Evolutionary conservation across 78 protist genomes (phyloP), one percentile per base, ranked within the genome.

Genomic region (Dictyostelium firmibasis): DNA sequence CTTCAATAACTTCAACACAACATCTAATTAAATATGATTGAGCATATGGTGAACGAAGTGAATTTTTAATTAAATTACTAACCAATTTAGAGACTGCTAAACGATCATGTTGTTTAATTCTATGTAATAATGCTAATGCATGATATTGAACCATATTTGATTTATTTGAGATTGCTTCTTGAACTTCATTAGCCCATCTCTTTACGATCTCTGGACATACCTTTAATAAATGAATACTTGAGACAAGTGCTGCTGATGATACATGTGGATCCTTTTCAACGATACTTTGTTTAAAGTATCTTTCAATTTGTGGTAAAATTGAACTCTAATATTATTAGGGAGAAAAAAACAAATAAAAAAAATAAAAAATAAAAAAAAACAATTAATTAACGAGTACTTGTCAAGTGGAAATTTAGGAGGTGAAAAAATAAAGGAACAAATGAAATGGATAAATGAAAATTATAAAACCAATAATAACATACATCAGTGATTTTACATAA

Each of bases 281-380:
- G 70, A 99, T 97, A 9, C 98, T 97, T 95, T 98, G 99, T 85
- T 98, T 98, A 75, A 99, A 85, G 92, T 97, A 97, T 41, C 99
- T 96, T 75, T 99, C 99, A 13, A 98, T 85, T 84, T 93, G 98
- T 36, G 96, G 96, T 35, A 98, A 84, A 96, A 97, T 91, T 47
- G 97, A 64, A 57, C 76, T 74, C 98, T 97, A 47, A 11, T 47
- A 47, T 41, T 41, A 41, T 41, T 41, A 41, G 4, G 13, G 2
- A 7, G 13, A 44, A 44, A 44, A 44, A 8, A 44, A 31, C 0
- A 23, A 20, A 3, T 23, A 38, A 25, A 83, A n/a, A 27, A 31
- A 31, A 43, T 53, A 92, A 75, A 44, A 27, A 14, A 33, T 6
- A 50, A 11, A 72, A 84, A 44, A 44, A 44, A 44, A 8, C 13